Conservation (phyloP, 2,329 filamentous ascomycete species). For the Fusarium falciforme region DNA sequence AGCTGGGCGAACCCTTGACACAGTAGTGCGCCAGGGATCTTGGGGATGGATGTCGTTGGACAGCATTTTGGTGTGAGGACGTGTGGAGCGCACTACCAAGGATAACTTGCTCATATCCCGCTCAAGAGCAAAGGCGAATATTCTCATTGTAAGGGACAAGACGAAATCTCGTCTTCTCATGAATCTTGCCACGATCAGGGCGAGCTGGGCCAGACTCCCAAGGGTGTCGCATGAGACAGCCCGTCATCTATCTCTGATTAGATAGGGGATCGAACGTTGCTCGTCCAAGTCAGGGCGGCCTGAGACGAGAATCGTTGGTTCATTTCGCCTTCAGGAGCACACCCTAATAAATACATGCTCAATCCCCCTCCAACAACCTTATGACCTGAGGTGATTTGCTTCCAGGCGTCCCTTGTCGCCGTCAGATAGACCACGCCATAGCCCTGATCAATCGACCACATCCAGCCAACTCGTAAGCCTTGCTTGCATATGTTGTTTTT, state of each 20-base stretch:
- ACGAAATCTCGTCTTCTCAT: not conserved
- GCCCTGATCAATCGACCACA: slow-evolving; percentile 33
- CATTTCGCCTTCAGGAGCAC: slow-evolving; percentile 20
- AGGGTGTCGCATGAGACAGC: slow-evolving; percentile 16
- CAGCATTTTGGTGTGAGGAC: slow-evolving; percentile 1
- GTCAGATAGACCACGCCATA: slow-evolving; percentile 41
- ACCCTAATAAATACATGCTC: slow-evolving; percentile 42
- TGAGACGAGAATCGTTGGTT: slow-evolving; percentile 34
- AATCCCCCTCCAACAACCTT: slow-evolving; percentile 42
- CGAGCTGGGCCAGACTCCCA: slow-evolving; percentile 6
- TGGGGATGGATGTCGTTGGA: not conserved
- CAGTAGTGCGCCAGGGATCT: slow-evolving; percentile 14
- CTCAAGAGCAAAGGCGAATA: slow-evolving; percentile 9
- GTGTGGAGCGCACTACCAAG: slow-evolving; percentile 17
- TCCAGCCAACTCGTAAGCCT: slow-evolving; percentile 10
- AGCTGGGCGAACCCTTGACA: not conserved
- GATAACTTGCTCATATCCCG: slow-evolving; percentile 40
- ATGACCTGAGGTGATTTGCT: slow-evolving; percentile 42
- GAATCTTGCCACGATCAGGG: slow-evolving; percentile 30
- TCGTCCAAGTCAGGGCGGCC: slow-evolving; percentile 29
- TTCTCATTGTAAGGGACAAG: not conserved
- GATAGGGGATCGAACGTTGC: slow-evolving; percentile 34
- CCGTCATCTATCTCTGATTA: slow-evolving; percentile 22
- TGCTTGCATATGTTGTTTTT: slow-evolving; percentile 8
- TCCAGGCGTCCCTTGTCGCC: slow-evolving; percentile 32